Evolutionary conservation across 2,329 filamentous ascomycete genomes (phyloP).

Genomic region (Drechmeria coniospora): DNA sequence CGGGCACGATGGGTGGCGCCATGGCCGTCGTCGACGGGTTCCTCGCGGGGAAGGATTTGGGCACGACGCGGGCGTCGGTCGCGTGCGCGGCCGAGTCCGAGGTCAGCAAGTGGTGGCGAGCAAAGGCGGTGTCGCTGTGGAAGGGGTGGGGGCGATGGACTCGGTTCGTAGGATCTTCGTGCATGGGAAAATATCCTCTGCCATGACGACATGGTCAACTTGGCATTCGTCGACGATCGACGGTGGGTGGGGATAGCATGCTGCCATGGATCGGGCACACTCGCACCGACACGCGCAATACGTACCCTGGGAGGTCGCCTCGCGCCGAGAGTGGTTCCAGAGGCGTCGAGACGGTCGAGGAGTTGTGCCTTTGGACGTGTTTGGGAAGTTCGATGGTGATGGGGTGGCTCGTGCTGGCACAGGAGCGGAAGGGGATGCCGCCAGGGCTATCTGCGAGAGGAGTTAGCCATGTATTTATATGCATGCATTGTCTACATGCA

Average conservation of each 20-base stretch:
- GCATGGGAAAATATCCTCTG: conserved; percentile 45
- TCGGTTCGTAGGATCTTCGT: conserved; percentile 35
- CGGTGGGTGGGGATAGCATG: too few relatives aligned
- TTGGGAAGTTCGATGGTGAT: conserved; percentile 38
- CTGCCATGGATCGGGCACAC: conserved; percentile 7
- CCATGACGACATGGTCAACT: background rate
- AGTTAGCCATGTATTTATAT: background rate
- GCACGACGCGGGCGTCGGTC: conserved; percentile 9
- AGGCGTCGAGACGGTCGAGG: conserved; percentile 25
- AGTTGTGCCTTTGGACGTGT: conserved; percentile 22
- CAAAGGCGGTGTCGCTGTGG: conserved; percentile 24
- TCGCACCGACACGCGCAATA: too few relatives aligned
- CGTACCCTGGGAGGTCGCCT: conserved; percentile 45
- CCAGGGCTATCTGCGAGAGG: conserved; percentile 1
- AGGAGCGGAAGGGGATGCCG: conserved; percentile 5
- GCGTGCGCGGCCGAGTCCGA: conserved; percentile 14
- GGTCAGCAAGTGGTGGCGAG: conserved; percentile 19
- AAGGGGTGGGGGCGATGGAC: conserved; percentile 38
- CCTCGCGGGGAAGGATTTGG: conserved; percentile 7
- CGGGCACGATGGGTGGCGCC: conserved; percentile 22
- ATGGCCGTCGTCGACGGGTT: conserved; percentile 7
- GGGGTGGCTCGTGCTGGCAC: conserved; percentile 16
- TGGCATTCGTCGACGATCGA: too few relatives aligned
- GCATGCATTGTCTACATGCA: too few relatives aligned
- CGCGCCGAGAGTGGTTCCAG: conserved; percentile 38